Evolutionary conservation across 495 filamentous ascomycete genomes (phyloP), one percentile per base, ranked within the genome.

Genomic region (Lophiostoma macrostomum): DNA sequence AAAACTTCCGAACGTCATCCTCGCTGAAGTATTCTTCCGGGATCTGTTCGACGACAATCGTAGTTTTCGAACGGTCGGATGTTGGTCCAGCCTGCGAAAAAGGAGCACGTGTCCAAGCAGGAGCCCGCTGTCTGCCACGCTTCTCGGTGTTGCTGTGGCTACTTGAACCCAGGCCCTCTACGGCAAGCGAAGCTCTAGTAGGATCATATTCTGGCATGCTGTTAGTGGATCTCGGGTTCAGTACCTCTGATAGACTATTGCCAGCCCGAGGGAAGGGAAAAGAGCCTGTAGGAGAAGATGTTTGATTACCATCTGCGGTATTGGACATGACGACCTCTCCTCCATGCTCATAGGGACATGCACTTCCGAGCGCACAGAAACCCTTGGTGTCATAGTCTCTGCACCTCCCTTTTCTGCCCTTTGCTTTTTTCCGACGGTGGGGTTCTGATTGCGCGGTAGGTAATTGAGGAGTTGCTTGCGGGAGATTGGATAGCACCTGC

Each of bases 141-240:
- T n/a, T n/a, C n/a, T n/a, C n/a, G n/a, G n/a, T n/a, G n/a, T n/a
- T n/a, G n/a, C n/a, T n/a, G n/a, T n/a, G n/a, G n/a, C n/a, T n/a
- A n/a, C n/a, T n/a, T n/a, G n/a, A n/a, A n/a, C n/a, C n/a, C n/a
- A n/a, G n/a, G n/a, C n/a, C n/a, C 10, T 35, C 29, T 16, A 57
- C 36, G 36, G 80, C 66, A 29, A 76, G 67, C 5, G 65, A 69
- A 8, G 85, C 76, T 52, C 87, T 82, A 50, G 73, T 83, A 3
- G 93, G 91, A 62, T 96, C 91, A 63, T 97, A 96, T 72, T 95
- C 91, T 58, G 47, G 30, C n/a, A n/a, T n/a, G n/a, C n/a, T n/a
- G n/a, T n/a, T n/a, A n/a, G n/a, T n/a, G n/a, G n/a, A n/a, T n/a
- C n/a, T n/a, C n/a, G n/a, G n/a, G n/a, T n/a, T n/a, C n/a, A n/a